Evolutionary conservation across 352 stramenopile species (phyloP).

Genomic region (Phytophthora meadii): DNA sequence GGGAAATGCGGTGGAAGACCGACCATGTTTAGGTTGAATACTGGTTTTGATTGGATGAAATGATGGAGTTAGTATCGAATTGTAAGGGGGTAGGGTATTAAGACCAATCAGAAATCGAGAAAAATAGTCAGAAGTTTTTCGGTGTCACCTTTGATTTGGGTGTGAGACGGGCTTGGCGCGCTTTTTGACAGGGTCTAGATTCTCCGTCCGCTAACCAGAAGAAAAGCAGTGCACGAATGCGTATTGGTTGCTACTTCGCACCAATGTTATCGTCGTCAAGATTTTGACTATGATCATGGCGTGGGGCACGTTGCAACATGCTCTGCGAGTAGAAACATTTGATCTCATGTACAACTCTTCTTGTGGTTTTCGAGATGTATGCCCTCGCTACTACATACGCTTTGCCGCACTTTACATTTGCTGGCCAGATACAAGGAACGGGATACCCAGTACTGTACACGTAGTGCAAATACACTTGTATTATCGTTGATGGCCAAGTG

Average conservation of each 20-base stretch:
- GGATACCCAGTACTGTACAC: no score
- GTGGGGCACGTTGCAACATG: no score
- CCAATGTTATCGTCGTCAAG: no score
- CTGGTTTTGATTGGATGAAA: constrained; percentile 9
- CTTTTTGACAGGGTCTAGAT: constrained; percentile 12
- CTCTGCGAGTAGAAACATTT: background rate
- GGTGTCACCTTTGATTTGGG: constrained; percentile 15
- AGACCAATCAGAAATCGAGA: constrained; percentile 4
- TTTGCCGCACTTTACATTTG: background rate
- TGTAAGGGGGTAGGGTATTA: background rate
- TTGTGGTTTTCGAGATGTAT: no score
- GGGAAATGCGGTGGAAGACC: constrained; percentile 16
- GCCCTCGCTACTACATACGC: constrained; percentile 10
- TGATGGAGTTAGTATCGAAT: background rate
- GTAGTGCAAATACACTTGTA: no score
- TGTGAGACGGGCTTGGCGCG: constrained; percentile 17
- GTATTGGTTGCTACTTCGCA: no score
- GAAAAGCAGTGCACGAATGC: no score
- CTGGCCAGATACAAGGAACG: no score
- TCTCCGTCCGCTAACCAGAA: no score
- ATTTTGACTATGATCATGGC: no score
- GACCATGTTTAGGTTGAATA: constrained; percentile 2
- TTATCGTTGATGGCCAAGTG: no score
- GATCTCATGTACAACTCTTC: background rate
- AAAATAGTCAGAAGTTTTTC: constrained; percentile 29